Conservation (phyloP, 164 flowering plant species). For the Vitis vinifera region ASM3070453v1 NC_081807.1:7147501-7148000, state of each 20-base stretch:
- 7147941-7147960: too few relatives aligned
- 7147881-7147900: neutral
- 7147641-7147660: neutral
- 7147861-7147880: neutral
- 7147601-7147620: constrained; percentile 89
- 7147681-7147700: neutral
- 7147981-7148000: too few relatives aligned
- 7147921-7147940: neutral
- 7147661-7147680: neutral
- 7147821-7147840: constrained; percentile 86
- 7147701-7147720: neutral
- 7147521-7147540: constrained; percentile 92
- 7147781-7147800: constrained; percentile 83
- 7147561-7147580: constrained; percentile 81
- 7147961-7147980: too few relatives aligned
- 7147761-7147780: constrained; percentile 63
- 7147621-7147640: constrained; percentile 55
- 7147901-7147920: neutral
- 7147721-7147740: neutral
- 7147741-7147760: constrained; percentile 12
- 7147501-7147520: constrained; percentile 37
- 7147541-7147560: constrained; percentile 83
- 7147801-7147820: constrained; percentile 91
- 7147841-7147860: neutral
- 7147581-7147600: constrained; percentile 80